Evolutionary conservation across 768 basidiomycete genomes (phyloP).

Genomic region (Auricularia auricula-judae): DNA sequence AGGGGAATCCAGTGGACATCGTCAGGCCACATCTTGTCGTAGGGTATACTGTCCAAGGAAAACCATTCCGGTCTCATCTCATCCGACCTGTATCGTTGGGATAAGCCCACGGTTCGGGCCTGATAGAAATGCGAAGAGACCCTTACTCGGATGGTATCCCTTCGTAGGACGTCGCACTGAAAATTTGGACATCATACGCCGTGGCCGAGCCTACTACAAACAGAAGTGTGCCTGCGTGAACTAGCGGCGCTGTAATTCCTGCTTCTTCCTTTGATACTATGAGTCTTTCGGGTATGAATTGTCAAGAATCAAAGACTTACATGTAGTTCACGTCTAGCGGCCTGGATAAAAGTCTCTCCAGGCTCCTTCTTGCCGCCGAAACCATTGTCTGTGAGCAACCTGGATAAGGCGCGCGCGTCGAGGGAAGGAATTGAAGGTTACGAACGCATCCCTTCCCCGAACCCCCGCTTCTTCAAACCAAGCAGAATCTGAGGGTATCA

Average conservation of each 20-base stretch:
- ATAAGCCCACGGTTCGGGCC: neutral
- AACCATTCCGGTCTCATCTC: conserved; percentile 89
- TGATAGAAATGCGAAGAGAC: neutral
- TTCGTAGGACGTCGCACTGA: conserved; percentile 46
- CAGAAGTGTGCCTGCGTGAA: conserved; percentile 51
- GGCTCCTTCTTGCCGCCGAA: conserved; percentile 83
- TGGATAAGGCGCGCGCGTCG: conserved; percentile 32
- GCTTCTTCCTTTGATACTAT: conserved; percentile 61
- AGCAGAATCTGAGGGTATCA: conserved; percentile 36
- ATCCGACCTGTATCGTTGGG: conserved; percentile 44
- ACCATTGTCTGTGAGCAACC: conserved; percentile 40
- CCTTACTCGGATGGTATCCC: conserved; percentile 60
- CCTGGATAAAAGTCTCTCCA: conserved; percentile 55
- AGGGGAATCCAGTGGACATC: conserved; percentile 62
- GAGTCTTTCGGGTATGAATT: neutral
- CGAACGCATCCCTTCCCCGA: conserved; percentile 50
- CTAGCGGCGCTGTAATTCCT: conserved; percentile 56
- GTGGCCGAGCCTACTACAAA: conserved; percentile 47
- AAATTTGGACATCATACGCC: conserved; percentile 66
- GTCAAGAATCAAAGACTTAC: conserved; percentile 10
- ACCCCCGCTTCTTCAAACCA: conserved; percentile 71
- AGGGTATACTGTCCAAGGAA: conserved; percentile 37
- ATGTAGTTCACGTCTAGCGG: conserved; percentile 53
- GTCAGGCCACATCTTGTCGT: conserved; percentile 48
- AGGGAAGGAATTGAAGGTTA: neutral